Evolutionary conservation across 2,329 filamentous ascomycete species (phyloP).

Genomic region (Fusarium sororula): DNA sequence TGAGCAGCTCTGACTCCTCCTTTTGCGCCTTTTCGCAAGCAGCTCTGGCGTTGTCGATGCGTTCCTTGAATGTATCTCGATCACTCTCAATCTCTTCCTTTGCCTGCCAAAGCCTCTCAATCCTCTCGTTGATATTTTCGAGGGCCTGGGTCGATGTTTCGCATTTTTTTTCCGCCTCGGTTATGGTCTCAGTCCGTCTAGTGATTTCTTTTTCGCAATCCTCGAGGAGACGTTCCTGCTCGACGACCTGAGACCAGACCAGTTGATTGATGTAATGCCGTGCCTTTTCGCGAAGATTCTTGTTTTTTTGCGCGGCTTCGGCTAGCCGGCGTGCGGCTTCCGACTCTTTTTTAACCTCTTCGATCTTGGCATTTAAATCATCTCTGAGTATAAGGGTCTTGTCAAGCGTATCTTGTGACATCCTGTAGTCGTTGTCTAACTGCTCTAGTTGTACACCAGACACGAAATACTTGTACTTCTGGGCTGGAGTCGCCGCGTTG

Average conservation of each 20-base stretch:
- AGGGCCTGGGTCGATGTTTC: constrained; percentile 60
- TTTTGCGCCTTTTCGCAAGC: constrained; percentile 62
- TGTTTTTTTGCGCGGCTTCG: constrained; percentile 71
- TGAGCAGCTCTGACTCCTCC: constrained; percentile 63
- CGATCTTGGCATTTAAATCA: constrained; percentile 48
- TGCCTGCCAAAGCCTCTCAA: constrained; percentile 51
- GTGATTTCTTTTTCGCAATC: constrained; percentile 44
- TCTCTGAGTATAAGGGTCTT: constrained; percentile 58
- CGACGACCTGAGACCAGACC: constrained; percentile 87
- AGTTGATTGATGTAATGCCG: constrained; percentile 71
- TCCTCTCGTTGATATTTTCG: constrained; percentile 55
- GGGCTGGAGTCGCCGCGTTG: constrained; percentile 79
- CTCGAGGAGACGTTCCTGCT: constrained; percentile 69
- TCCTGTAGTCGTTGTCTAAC: constrained; percentile 87
- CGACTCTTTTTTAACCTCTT: constrained; percentile 51
- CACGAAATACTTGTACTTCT: constrained; percentile 97
- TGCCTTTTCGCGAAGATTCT: constrained; percentile 69
- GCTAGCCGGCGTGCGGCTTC: constrained; percentile 72
- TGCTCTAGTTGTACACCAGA: constrained; percentile 94
- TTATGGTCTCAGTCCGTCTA: constrained; percentile 40
- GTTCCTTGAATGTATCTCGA: constrained; percentile 57
- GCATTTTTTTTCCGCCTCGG: constrained; percentile 41
- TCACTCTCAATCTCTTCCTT: constrained; percentile 57
- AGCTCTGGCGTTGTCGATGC: constrained; percentile 55
- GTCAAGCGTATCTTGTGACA: constrained; percentile 83